These are phyloP conservation scores for Suhomyces ambrosiae DNA, from an alignment of 1,139 yeast genomes.

Conservation along the genomic window DNA sequence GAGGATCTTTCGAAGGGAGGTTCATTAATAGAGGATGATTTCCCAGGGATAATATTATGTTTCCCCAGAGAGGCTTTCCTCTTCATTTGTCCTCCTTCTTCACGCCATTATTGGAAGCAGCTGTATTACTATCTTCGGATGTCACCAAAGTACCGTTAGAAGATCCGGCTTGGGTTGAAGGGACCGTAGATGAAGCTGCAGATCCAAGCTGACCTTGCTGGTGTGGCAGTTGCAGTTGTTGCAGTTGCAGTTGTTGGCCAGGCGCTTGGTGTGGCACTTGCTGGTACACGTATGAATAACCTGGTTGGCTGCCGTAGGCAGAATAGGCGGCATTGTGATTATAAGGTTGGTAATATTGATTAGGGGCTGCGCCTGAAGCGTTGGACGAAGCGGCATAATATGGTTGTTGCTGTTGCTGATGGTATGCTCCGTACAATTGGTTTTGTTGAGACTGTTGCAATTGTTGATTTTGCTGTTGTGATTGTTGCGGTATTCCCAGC, in stretches of 20 bases:
- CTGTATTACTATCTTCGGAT: conserved; percentile 8
- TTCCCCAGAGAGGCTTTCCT: background rate
- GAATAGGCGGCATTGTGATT: conserved; percentile 23
- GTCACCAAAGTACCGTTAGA: conserved; percentile 11
- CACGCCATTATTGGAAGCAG: conserved; percentile 9
- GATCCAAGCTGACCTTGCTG: conserved; percentile 8
- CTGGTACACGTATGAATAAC: conserved; percentile 23
- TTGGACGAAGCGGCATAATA: conserved; percentile 15
- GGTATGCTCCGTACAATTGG: conserved; percentile 9
- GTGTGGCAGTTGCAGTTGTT: conserved; percentile 11
- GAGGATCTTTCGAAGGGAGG: background rate
- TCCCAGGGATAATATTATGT: background rate
- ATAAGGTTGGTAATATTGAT: conserved; percentile 23
- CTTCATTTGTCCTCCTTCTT: conserved; percentile 14
- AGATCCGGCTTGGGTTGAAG: conserved; percentile 8
- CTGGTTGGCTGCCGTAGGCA: conserved; percentile 25
- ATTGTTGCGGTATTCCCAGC: conserved; percentile 14
- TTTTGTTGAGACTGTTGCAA: conserved; percentile 19
- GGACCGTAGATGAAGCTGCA: conserved; percentile 6
- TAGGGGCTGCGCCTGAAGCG: conserved; percentile 16
- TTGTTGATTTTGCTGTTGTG: conserved; percentile 14
- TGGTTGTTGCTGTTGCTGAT: conserved; percentile 23
- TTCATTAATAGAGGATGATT: background rate
- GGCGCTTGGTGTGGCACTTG: conserved; percentile 15
- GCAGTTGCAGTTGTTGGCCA: conserved; percentile 12